Percentiles rank a stretch among this genome's conserved stretches.
Evolutionary conservation across 163 green algal species (phyloP).

Genomic region (Picocystis sp.): DNA sequence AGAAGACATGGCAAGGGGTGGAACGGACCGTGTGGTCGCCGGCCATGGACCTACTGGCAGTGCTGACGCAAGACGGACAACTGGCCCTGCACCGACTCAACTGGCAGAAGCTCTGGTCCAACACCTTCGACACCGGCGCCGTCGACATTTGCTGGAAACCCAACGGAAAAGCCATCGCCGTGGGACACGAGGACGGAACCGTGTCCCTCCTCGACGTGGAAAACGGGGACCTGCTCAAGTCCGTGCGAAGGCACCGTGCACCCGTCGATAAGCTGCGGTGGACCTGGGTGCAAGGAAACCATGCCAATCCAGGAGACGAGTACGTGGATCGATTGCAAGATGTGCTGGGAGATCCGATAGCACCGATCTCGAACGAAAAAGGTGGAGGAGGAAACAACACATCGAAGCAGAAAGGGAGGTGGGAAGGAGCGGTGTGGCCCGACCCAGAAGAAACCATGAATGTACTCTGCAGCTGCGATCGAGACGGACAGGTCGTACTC

Average conservation of each 20-base stretch:
- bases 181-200: constrained; percentile 36
- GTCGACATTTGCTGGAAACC: constrained; percentile 33
- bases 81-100: constrained; percentile 58
- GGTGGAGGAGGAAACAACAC: background rate
- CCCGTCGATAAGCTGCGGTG: constrained; percentile 9
- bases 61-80: constrained; percentile 42
- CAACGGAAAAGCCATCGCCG: constrained; percentile 44
- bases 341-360: constrained; percentile 23
- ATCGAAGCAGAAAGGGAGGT: constrained; percentile 14
- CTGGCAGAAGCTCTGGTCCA: constrained; percentile 52
- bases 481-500: no score
- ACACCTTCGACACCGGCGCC: constrained; percentile 29
- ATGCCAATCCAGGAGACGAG: background rate
- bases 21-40: constrained; percentile 36
- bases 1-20: no score
- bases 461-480: no score
- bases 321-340: constrained; percentile 9
- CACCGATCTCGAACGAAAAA: constrained; percentile 14
- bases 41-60: constrained; percentile 68
- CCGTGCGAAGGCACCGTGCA: background rate
- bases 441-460: constrained; percentile 1
- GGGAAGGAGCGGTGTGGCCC: constrained; percentile 1
- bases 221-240: constrained; percentile 31
- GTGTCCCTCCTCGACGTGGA: constrained; percentile 45
- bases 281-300: constrained; percentile 10